Evolutionary conservation across 2,329 filamentous ascomycete species (phyloP).

Genomic region (Talaromyces sp.): DNA sequence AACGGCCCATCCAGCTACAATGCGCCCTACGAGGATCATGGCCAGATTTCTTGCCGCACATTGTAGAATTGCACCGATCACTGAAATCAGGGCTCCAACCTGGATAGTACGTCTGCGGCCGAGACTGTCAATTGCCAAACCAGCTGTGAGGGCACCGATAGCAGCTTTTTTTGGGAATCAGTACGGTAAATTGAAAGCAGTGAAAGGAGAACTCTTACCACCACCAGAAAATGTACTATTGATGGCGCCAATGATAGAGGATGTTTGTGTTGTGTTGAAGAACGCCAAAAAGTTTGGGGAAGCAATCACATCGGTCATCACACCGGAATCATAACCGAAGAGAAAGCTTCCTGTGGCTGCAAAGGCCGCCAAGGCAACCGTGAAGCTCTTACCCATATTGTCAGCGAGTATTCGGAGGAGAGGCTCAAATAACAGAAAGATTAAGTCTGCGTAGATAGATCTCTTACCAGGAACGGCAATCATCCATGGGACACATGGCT

Average conservation of each 20-base stretch:
- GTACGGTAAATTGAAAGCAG: not conserved
- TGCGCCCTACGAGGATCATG: slow-evolving; percentile 58
- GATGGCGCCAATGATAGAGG: not conserved
- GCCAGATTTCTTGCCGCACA: slow-evolving; percentile 53
- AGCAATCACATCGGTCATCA: not conserved
- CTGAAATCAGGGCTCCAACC: slow-evolving; percentile 53
- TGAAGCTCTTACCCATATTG: not conserved
- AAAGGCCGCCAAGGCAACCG: not conserved
- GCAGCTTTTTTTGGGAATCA: slow-evolving; percentile 26
- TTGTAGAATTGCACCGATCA: slow-evolving; percentile 49
- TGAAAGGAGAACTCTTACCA: not conserved
- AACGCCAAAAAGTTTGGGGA: not conserved
- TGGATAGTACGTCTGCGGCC: slow-evolving; percentile 60
- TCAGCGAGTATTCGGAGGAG: not conserved
- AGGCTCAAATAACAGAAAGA: no score
- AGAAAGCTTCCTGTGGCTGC: not conserved
- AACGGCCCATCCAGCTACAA: slow-evolving; percentile 49
- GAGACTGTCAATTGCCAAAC: slow-evolving; percentile 59
- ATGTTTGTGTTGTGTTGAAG: not conserved
- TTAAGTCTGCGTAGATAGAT: not conserved
- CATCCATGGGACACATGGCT: not conserved
- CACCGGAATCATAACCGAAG: not conserved
- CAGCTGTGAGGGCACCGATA: slow-evolving; percentile 54
- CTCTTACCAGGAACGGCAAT: not conserved
- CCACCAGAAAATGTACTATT: not conserved